A percentile compares a stretch with the other conserved stretches of the same genome.
Evolutionary conservation across 345 rosid genomes (phyloP).

Genomic region (Ceriops decandra): DNA sequence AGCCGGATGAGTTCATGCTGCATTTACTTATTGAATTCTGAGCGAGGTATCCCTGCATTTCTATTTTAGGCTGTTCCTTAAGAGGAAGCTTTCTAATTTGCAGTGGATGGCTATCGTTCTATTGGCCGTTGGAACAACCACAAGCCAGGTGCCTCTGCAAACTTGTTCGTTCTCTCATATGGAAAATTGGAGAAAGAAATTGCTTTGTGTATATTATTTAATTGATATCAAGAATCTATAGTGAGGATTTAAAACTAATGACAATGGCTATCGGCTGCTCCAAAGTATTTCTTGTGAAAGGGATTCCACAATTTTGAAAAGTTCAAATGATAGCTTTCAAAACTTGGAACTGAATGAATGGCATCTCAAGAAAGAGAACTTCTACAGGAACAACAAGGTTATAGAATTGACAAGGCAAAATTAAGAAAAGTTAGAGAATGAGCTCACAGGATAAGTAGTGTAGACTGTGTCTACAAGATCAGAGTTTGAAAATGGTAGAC

Average conservation of each 20-base stretch:
- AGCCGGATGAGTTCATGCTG: neutral
- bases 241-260: too few relatives aligned
- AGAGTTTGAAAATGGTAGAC: neutral
- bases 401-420: neutral
- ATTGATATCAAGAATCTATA: too few relatives aligned
- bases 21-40: neutral
- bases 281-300: too few relatives aligned
- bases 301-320: too few relatives aligned
- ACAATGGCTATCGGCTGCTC: too few relatives aligned
- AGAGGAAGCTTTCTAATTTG: constrained; percentile 62
- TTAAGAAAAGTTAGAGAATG: neutral
- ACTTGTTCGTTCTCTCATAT: neutral
- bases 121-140: constrained; percentile 86
- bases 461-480: neutral
- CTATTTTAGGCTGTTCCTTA: constrained; percentile 52
- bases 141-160: constrained; percentile 59
- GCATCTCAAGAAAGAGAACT: too few relatives aligned
- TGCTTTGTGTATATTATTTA: too few relatives aligned
- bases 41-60: neutral
- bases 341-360: too few relatives aligned
- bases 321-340: too few relatives aligned
- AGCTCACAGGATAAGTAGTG: neutral
- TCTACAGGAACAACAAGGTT: too few relatives aligned
- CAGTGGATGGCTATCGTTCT: constrained; percentile 89
- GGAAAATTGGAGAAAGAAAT: too few relatives aligned